Conservation (phyloP, 352 stramenopile genomes). For the Phytophthora kernoviae region DNA sequence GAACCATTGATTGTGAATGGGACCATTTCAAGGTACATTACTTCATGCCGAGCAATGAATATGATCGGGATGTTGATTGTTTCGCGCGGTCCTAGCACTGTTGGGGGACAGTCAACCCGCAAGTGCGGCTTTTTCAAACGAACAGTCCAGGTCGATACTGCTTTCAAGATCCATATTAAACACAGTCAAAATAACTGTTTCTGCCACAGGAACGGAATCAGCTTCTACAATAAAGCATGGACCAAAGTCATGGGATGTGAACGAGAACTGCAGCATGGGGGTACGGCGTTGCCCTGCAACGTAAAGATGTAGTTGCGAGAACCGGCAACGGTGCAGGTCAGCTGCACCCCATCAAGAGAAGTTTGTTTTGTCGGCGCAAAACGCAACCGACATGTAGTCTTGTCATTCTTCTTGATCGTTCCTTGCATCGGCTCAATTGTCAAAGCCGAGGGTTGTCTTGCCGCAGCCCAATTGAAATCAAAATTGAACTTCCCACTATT, state of each 20-base stretch:
- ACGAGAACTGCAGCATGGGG: conserved; percentile 91
- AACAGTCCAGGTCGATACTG: conserved; percentile 88
- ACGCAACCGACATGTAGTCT: conserved; percentile 63
- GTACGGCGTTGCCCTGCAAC: conserved; percentile 77
- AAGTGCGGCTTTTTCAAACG: conserved; percentile 89
- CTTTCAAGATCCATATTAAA: conserved; percentile 89
- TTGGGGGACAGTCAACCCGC: conserved; percentile 84
- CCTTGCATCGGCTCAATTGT: conserved; percentile 76
- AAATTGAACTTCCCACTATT: conserved; percentile 97
- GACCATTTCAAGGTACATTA: conserved; percentile 84
- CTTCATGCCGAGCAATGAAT: conserved; percentile 88
- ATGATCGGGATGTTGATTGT: conserved; percentile 76
- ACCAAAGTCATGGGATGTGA: conserved; percentile 91
- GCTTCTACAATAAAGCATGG: conserved; percentile 90
- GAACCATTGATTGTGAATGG: conserved; percentile 92
- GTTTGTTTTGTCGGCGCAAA: conserved; percentile 84
- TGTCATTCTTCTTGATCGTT: conserved; percentile 91
- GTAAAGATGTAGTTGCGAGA: conserved; percentile 83
- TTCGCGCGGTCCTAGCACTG: conserved; percentile 82
- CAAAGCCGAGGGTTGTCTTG: conserved; percentile 46
- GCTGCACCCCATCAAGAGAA: conserved; percentile 67
- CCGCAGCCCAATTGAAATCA: conserved; percentile 88
- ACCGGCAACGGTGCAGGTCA: conserved; percentile 87
- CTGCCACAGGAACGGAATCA: conserved; percentile 56
- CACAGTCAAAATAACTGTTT: conserved; percentile 68